These are phyloP conservation scores for Rhizodiscina lignyota DNA, from an alignment of 495 filamentous ascomycete species.

Conservation along the genomic window DNA sequence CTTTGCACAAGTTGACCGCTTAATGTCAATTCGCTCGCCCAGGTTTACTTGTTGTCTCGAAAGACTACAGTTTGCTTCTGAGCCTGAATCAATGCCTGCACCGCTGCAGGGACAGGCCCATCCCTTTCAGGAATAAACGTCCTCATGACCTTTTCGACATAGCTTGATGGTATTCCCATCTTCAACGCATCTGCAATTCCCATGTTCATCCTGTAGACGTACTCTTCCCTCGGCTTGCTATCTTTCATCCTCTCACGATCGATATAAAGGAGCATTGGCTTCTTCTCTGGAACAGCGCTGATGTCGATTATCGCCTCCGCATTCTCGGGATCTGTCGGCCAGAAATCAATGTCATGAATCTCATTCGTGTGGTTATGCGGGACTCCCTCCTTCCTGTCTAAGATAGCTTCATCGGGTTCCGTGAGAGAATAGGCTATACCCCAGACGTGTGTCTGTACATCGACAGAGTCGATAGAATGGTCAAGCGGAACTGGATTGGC, in stretches of 20 bases:
- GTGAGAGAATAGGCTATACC: conserved; percentile 36
- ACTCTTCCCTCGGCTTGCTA: conserved; percentile 37
- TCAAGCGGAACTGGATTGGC: conserved; percentile 50
- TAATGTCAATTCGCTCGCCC: too few relatives aligned
- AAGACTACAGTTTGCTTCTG: too few relatives aligned
- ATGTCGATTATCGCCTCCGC: too few relatives aligned
- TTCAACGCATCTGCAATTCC: conserved; percentile 43
- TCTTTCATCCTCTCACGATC: conserved; percentile 27
- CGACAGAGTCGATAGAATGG: too few relatives aligned
- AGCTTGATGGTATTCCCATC: conserved; percentile 37
- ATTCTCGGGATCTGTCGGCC: conserved; percentile 12
- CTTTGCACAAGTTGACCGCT: too few relatives aligned
- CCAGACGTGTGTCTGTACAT: too few relatives aligned
- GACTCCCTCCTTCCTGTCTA: conserved; percentile 44
- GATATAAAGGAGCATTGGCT: conserved; percentile 38
- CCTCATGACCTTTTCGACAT: conserved; percentile 40
- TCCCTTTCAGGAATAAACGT: conserved; percentile 35
- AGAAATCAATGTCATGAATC: conserved; percentile 20
- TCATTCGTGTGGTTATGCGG: conserved; percentile 34
- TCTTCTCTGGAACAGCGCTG: conserved; percentile 4
- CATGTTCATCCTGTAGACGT: conserved; percentile 49
- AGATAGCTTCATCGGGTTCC: conserved; percentile 24
- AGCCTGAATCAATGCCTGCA: too few relatives aligned
- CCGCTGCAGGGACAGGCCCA: too few relatives aligned
- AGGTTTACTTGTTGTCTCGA: too few relatives aligned